Conservation (phyloP, 352 stramenopile genomes). For the Halophytophthora polymorphica region DNA sequence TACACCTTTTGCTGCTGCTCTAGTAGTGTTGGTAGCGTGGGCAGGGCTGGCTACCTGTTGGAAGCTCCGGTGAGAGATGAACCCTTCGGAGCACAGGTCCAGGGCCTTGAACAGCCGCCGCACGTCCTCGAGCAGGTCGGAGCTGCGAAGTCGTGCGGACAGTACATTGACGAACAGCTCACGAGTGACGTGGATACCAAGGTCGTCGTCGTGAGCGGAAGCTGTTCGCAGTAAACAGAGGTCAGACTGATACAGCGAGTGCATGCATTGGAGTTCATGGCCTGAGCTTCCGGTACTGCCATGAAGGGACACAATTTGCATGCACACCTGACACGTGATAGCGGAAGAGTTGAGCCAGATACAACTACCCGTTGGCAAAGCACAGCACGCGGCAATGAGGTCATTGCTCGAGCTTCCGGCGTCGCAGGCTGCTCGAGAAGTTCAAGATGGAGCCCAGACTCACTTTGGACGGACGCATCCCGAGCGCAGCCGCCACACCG, state of each 20-base stretch:
- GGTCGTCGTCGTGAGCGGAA: not conserved
- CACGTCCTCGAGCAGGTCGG: conserved; percentile 53
- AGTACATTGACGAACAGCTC: conserved; percentile 30
- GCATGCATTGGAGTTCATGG: no score
- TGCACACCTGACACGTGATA: not conserved
- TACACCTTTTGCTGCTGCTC: not conserved
- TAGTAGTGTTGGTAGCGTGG: no score
- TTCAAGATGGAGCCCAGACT: conserved; percentile 3
- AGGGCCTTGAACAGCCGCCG: conserved; percentile 64
- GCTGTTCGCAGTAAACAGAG: no score
- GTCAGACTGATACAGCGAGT: no score
- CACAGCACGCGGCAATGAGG: not conserved
- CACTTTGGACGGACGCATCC: conserved; percentile 64
- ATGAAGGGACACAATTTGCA: no score
- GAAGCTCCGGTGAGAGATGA: conserved; percentile 65
- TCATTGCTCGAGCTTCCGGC: conserved; percentile 1
- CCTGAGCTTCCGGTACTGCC: no score
- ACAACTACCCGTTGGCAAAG: conserved; percentile 27
- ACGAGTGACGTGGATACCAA: conserved; percentile 21
- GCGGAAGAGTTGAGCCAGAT: conserved; percentile 60
- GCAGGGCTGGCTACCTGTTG: conserved; percentile 14
- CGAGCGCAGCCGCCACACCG: conserved; percentile 54
- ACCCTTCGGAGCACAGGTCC: conserved; percentile 52
- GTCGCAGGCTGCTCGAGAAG: not conserved
- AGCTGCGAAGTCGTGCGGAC: conserved; percentile 31